Evolutionary conservation across 2,329 filamentous ascomycete species (phyloP), one percentile per base, ranked within the genome.

Genomic region (Trichoderma koningii): DNA sequence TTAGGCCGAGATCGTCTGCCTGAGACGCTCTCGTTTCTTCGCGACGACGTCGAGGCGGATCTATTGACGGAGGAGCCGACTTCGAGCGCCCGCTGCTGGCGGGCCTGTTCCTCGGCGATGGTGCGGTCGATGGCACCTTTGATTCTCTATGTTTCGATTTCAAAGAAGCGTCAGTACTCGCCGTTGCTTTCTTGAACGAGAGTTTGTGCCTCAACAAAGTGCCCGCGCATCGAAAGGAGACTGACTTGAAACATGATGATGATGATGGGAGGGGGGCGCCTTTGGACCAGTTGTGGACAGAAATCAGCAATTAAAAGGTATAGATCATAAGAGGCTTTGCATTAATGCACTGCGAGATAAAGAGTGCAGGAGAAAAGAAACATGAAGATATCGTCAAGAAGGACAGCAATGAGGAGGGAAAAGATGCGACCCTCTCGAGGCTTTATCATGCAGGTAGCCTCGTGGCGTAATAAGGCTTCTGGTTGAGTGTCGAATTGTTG

Each of bases 81-180:
- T 60, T 81, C 80, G 5, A 81, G 75, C 68, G 81, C 71, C 57
- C 81, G 77, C 75, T 93, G 90, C 74, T 93, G 90, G 66, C 91
- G 89, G 65, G 92, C 90, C 78, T 96, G 92, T 79, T 97, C 93
- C 79, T 97, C 92, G 72, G 92, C 91, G 73, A 97, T 95, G 72
- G 89, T 89, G 72, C 88, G 88, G 76, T 96, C 91, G 76, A 96
- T 92, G 66, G 90, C 90, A 72, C 89, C 91, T 80, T 92, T 91
- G 71, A 96, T 82, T 81, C 91, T 87, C 90, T 95, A 74, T 21
- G 19, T 15, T 44, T 51, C n/a, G 7, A 21, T 28, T n/a, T 1
- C 3, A 45, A 9, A 30, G 30, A 17, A 55, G 12, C 14, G 48
- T 68, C 28, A 70, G 66, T 30, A 17, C 52, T 44, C n/a, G 14